phyloP scores from a whole-genome alignment of 208 protist species.

The Leishmania major region DNA sequence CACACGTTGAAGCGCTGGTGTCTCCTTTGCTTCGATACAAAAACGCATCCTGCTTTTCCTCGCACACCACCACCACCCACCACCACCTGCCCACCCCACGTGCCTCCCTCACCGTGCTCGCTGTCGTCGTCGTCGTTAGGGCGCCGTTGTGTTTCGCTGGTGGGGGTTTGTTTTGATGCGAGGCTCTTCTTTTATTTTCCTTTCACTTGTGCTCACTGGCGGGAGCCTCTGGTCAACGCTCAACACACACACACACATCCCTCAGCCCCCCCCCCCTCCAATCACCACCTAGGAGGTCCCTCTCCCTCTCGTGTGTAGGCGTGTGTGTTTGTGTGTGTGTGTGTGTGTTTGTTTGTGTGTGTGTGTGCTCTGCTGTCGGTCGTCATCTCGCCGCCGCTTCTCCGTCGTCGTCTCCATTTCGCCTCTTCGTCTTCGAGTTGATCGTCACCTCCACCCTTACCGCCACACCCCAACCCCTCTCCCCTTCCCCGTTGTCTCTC shows the following conservation, averaged over 20 bases:
- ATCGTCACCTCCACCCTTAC: neutral
- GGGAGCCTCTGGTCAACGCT: neutral
- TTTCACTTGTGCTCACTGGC: neutral
- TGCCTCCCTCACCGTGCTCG: neutral
- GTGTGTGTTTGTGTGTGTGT: neutral
- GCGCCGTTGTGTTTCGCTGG: neutral
- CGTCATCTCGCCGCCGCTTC: slow-evolving; percentile 8
- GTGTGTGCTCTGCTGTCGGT: neutral
- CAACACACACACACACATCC: neutral
- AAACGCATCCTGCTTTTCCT: neutral
- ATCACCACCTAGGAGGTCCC: neutral
- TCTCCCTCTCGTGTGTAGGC: neutral
- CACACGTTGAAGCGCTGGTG: too few species aligned
- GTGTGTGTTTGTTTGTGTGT: neutral
- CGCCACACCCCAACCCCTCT: neutral
- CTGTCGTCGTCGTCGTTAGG: neutral
- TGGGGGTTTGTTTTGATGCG: neutral
- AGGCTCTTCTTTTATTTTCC: neutral
- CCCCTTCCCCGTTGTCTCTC: neutral
- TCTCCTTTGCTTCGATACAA: too few species aligned
- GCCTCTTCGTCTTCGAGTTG: neutral
- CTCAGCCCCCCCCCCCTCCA: too few species aligned
- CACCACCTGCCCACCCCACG: neutral
- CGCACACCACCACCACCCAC: neutral
- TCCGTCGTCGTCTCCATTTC: neutral